Conservation (phyloP, 208 protist genomes). For the Trypanosomatidae sp. region DNA sequence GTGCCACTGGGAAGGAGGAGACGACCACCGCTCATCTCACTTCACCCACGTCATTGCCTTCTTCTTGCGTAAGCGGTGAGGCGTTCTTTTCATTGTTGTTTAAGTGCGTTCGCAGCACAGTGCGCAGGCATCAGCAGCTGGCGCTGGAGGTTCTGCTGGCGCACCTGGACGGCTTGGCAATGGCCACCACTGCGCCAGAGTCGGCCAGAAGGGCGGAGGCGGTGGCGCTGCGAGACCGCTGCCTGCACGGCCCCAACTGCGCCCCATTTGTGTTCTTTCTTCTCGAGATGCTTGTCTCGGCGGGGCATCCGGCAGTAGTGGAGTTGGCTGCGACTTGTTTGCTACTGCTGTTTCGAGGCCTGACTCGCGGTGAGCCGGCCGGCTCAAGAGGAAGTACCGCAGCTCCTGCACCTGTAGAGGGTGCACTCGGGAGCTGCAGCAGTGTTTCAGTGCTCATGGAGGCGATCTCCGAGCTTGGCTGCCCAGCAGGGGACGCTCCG, state of each 20-base stretch:
- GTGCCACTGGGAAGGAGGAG: neutral
- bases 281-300: conserved; percentile 32
- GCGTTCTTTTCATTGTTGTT: conserved; percentile 42
- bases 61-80: conserved; percentile 27
- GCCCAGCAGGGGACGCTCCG: conserved; percentile 30
- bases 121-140: conserved; percentile 51
- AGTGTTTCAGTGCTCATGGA: conserved; percentile 15
- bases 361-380: conserved; percentile 7
- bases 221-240: conserved; percentile 35
- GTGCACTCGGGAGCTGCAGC: neutral
- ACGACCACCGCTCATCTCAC: neutral
- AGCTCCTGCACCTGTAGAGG: neutral
- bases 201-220: conserved; percentile 3
- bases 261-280: conserved; percentile 46
- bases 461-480: conserved; percentile 41
- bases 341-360: conserved; percentile 23
- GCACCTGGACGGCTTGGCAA: conserved; percentile 29
- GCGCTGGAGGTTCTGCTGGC: conserved; percentile 36
- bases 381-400: neutral
- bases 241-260: conserved; percentile 45
- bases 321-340: conserved; percentile 35
- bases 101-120: conserved; percentile 52
- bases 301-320: conserved; percentile 34
- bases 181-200: neutral
- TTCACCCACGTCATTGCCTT: neutral